Conservation (phyloP, 108 stramenopile genomes). For the Seminavis robusta region DNA sequence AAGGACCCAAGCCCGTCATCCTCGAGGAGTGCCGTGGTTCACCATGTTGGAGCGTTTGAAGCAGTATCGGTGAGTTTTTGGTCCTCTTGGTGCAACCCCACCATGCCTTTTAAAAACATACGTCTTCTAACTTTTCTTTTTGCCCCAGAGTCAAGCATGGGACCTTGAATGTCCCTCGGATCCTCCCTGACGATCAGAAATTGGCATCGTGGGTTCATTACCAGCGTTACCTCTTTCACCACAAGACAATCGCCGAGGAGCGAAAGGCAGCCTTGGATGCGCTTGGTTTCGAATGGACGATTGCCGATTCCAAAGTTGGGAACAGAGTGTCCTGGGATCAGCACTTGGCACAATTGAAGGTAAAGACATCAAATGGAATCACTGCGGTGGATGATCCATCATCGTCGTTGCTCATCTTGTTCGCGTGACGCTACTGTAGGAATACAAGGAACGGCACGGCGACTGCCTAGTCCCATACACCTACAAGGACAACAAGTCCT, state of each 20-base stretch:
- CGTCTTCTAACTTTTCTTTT: too few relatives aligned
- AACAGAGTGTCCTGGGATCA: neutral
- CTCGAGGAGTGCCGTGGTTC: too few relatives aligned
- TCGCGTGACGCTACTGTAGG: conserved; percentile 15
- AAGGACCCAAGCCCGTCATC: too few relatives aligned
- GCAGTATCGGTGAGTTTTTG: too few relatives aligned
- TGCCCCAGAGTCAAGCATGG: too few relatives aligned
- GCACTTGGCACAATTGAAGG: neutral
- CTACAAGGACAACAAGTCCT: too few relatives aligned
- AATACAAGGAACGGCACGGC: conserved; percentile 45
- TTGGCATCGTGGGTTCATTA: conserved; percentile 48
- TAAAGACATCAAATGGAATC: neutral
- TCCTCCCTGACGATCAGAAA: conserved; percentile 34
- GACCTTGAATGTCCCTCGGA: conserved; percentile 63
- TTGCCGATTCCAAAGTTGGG: conserved; percentile 45
- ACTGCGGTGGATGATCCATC: neutral
- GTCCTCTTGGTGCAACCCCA: too few relatives aligned
- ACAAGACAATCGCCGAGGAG: conserved; percentile 20
- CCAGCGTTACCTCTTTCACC: conserved; percentile 39
- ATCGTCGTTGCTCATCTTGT: neutral
- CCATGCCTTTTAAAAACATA: too few relatives aligned
- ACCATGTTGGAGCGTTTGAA: too few relatives aligned
- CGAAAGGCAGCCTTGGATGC: conserved; percentile 43
- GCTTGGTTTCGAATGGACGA: conserved; percentile 58
- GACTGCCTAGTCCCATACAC: too few relatives aligned